Percentiles rank a stretch among this genome's conserved stretches.
Conservation (phyloP, 805 yeast species). For the Saccharomycopsis sp. region DNA sequence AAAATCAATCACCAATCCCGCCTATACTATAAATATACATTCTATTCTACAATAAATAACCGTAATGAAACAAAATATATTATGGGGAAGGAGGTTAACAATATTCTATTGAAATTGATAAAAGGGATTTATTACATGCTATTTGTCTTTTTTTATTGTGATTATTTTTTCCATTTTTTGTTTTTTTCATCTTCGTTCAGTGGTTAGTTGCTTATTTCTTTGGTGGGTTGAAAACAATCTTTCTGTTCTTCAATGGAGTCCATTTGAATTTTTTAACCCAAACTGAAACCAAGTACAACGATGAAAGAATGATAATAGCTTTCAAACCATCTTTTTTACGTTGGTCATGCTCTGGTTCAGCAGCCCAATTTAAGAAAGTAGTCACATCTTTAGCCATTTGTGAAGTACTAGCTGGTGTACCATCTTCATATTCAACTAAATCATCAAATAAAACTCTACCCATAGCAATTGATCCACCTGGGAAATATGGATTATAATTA, state of each 20-base stretch:
- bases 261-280: slow-evolving; percentile 98
- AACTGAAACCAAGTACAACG: slow-evolving; percentile 73
- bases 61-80: too few relatives aligned
- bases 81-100: too few relatives aligned
- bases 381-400: slow-evolving; percentile 99
- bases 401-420: slow-evolving; percentile 96
- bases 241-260: slow-evolving; percentile 93
- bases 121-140: slow-evolving; percentile 1
- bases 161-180: neutral
- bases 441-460: slow-evolving; percentile 97
- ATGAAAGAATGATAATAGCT: slow-evolving; percentile 73
- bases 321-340: slow-evolving; percentile 95
- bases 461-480: slow-evolving; percentile 99
- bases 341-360: slow-evolving; percentile 98
- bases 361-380: slow-evolving; percentile 94
- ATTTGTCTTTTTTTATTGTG: neutral
- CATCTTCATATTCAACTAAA: slow-evolving; percentile 96
- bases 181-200: too few relatives aligned
- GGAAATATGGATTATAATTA: slow-evolving; percentile 99
- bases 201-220: slow-evolving; percentile 39
- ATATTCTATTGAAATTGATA: neutral
- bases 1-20: too few relatives aligned
- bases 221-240: slow-evolving; percentile 89
- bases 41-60: too few relatives aligned
- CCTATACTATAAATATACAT: too few relatives aligned